Base-by-base conservation (phyloP, 2,329 filamentous ascomycete species). In the Trichoderma hamatum region DNA sequence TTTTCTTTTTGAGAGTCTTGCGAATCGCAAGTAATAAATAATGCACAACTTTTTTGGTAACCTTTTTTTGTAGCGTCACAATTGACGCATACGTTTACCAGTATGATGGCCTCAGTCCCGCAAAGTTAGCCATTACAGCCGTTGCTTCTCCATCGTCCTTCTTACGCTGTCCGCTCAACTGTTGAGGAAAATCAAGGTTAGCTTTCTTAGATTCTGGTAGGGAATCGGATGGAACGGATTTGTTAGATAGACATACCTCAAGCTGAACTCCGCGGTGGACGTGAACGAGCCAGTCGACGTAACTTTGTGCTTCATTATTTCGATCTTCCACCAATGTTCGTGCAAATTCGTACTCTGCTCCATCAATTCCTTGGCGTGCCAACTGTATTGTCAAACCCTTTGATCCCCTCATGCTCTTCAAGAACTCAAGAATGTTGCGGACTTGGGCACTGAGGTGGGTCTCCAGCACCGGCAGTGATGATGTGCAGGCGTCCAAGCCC, bases 231-330 rank as follows among this genome's bases (percentile, higher is more conserved):
- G 16, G 19, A 30, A 30, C 30, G 2, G 4, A 26, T 43, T 16
- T 14, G 16, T 43, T 14, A 9, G 11, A 49, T 32, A 10, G 34
- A 80, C 86, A 81, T 79, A 91, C 89, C 86, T 99, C 96, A 72
- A 97, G 84, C 78, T 97, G 94, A 72, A 99, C 96, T 73, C 92
- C 90, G 75, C 95, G 91, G 81, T 99, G 96, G 71, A 98, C 86
- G 80, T 97, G 92, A 69, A 99, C 96, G 76, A 99, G 84, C 96
- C 96, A 99, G 82, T 99, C 96, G 39, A 98, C 96, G 80, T 98
- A 99, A 78, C 92, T 97, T 82, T 97, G 94, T 43, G 96, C 96
- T 82, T 99, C 96, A 74, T 97, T 97, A 79, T 98, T 98, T 72
- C 96, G 88, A 77, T 99, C 96, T 81, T 99, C 96, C 36, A 97